Base-by-base conservation (phyloP, 73 alveolate species). In the Effrenium voratum region DNA sequence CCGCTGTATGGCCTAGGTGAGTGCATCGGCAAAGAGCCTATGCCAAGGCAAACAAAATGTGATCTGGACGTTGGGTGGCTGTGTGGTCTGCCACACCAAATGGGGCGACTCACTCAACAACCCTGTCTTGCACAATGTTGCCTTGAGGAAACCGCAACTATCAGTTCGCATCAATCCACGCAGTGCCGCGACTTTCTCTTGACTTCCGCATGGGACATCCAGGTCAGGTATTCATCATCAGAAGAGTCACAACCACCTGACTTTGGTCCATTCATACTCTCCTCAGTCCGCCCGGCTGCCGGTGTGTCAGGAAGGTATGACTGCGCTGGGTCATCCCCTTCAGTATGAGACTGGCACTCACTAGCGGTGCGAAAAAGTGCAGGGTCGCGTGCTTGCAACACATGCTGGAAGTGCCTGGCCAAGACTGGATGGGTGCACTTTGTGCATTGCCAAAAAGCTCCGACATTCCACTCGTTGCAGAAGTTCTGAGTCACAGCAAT, bases 401-500 rank as follows among this genome's bases (percentile, higher is more conserved):
- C 44, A 38, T 52, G 76, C 30, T 87, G 88, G 45, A 90, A 43
- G 72, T 70, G 97, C 46, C 97, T 86, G 30, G 97, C 97, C 59
- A 90, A 32, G 46, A 68, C 52, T 13, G 97, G 97, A 76, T 90
- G 97, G 32, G 97, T 90, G 41, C 88, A 86, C 73, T 50, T 66
- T 32, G 87, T 52, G 80, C 97, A 90, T 15, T 87, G 45, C 92
- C 92, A 82, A 12, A 82, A 79, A 70, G 50, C 46, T 15, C 83
- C 2, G 4, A 80, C 97, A 46, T 90, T 90, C 97, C 97, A 90
- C 44, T 66, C 76, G 75, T 70, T 90, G 97, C 97, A 90, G 75
- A 90, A 90, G 46, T 90, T 90, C 75, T 90, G 88, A 8, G 97
- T 90, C 46, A 90, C 97, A 2, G 97, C 97, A 34, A 90, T 75